These are phyloP conservation scores for Albizia julibrissin DNA, from an alignment of 306 rosid genomes.

Conservation along the genomic window DNA sequence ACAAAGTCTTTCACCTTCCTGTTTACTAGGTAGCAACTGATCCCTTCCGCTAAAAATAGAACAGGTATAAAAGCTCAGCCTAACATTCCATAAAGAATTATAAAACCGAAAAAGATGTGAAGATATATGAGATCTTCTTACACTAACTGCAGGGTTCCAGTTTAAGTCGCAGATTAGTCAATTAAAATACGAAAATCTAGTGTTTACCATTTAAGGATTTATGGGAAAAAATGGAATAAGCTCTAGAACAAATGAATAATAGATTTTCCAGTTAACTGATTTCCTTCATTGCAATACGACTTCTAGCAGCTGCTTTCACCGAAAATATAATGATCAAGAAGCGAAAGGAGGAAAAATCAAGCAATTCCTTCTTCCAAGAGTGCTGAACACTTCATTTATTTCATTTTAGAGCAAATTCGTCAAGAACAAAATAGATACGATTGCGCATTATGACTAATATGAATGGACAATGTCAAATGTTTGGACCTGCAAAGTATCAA, in stretches of 20 bases:
- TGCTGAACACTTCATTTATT: not conserved
- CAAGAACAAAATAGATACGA: not conserved
- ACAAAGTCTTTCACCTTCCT: slow-evolving; percentile 68
- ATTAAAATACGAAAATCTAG: too few species aligned
- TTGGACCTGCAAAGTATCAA: slow-evolving; percentile 79
- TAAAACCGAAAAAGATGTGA: not conserved
- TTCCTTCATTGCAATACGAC: too few species aligned
- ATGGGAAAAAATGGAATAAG: not conserved
- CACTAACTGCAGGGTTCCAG: too few species aligned
- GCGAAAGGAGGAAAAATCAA: not conserved
- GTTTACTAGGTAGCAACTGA: slow-evolving; percentile 66
- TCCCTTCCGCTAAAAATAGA: slow-evolving; percentile 64
- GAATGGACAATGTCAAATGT: slow-evolving; percentile 11
- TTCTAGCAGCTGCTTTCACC: too few species aligned
- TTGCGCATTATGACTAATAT: not conserved
- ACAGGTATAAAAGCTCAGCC: slow-evolving; percentile 38
- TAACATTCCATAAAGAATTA: slow-evolving; percentile 21
- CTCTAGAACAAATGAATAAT: not conserved
- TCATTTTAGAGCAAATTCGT: slow-evolving; percentile 6
- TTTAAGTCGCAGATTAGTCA: too few species aligned
- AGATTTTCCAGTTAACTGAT: too few species aligned
- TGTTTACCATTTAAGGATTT: not conserved
- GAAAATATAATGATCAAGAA: not conserved
- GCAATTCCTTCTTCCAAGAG: not conserved
- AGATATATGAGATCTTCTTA: slow-evolving; percentile 21